Evolutionary conservation across 2,329 filamentous ascomycete species (phyloP), one percentile per base, ranked within the genome.

Genomic region (Aspergillus sclerotialis): DNA sequence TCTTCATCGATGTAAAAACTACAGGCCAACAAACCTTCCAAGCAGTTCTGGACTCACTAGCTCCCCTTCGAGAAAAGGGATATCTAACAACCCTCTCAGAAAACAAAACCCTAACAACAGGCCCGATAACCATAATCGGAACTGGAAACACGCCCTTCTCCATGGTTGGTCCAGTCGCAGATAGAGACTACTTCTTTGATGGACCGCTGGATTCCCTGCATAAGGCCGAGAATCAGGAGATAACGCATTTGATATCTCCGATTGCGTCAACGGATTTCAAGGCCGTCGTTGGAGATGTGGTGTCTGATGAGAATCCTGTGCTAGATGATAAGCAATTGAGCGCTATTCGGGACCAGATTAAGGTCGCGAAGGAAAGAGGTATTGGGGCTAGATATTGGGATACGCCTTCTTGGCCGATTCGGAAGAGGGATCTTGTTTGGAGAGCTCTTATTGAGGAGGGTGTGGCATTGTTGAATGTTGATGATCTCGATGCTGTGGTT

Each of bases 1-100:
- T 82, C 30, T 80, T 78, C 56, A 71, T 82, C 38, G 78, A 82
- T 49, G 48, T 79, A 38, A 82, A 82, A 55, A 80, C 77, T 0
- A 58, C 68, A 23, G 75, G 75, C 5, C 47, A 57, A 1, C 63
- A 63, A 19, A 78, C 78, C 1, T 80, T 73, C 64, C 62, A 74
- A 2, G 65, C 63, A 21, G 75, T 79, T 2, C 60, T 78, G 23
- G 48, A 65, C 15, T 76, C 74, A 0, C 61, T 82, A 1, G 58
- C 73, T 30, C 78, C 76, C 1, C 65, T 82, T 3, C 67, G 72
- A n/a, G 51, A 59, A 7, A 65, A 63, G 13, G 65, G 65, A 29
- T 78, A 71, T 46, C 64, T 78, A 3, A 74, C 73, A 2, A 70
- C 64, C 4, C 68, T 69, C 41, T 69, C 72, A 30, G 52, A 55